These are phyloP conservation scores for Myxozyma lipomycoides DNA, from an alignment of 805 yeast genomes.

Conservation along the genomic window DNA sequence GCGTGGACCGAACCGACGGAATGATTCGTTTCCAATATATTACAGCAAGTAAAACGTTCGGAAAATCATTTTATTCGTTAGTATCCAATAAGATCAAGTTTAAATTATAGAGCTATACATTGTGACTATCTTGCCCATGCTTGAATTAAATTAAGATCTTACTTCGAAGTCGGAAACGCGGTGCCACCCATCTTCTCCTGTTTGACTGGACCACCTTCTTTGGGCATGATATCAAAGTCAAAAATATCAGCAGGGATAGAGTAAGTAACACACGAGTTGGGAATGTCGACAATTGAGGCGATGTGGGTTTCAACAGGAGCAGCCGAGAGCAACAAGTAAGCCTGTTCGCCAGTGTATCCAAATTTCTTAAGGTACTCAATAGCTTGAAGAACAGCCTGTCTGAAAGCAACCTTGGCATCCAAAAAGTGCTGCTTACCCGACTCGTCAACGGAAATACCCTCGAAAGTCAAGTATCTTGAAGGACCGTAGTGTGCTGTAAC, in stretches of 20 bases:
- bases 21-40: too few relatives aligned
- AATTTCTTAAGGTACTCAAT: constrained; percentile 49
- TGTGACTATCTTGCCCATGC: too few relatives aligned
- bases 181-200: constrained; percentile 26
- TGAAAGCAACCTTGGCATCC: constrained; percentile 49
- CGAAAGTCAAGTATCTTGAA: constrained; percentile 48
- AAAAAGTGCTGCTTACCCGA: constrained; percentile 45
- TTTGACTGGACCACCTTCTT: constrained; percentile 24
- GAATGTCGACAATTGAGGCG: constrained; percentile 52
- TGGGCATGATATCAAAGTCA: constrained; percentile 42
- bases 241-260: constrained; percentile 52
- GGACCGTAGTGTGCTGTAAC: constrained; percentile 50
- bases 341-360: constrained; percentile 52
- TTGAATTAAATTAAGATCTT: too few relatives aligned
- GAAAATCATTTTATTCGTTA: too few relatives aligned
- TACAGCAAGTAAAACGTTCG: too few relatives aligned
- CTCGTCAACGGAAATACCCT: constrained; percentile 52
- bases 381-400: constrained; percentile 49
- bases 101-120: too few relatives aligned
- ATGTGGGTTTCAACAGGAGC: constrained; percentile 53
- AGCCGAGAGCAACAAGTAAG: constrained; percentile 44
- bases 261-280: constrained; percentile 50
- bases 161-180: constrained; percentile 10
- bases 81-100: too few relatives aligned
- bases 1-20: too few relatives aligned